Base-by-base conservation (phyloP, 306 rosid species). In the Sesbania bispinosa region DNA sequence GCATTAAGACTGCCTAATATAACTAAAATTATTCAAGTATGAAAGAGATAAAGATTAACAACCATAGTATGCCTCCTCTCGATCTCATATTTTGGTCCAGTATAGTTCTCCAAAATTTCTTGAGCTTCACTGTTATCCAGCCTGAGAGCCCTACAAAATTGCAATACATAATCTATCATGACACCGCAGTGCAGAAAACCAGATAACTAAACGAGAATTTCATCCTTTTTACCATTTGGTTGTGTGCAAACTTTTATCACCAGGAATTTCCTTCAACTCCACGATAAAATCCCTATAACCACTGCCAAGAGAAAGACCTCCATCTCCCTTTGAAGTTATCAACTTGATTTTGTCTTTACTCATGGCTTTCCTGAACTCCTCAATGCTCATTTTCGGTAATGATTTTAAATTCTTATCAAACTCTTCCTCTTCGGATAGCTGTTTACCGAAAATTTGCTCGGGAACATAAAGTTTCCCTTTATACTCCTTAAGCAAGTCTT, bases 401-500 rank as follows among this genome's bases (percentile, higher is more conserved):
- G 78, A 81, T 51, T 80, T 76, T 39, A 83, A 47, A 39, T 76
- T 77, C 69, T 73, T 78, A 62, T 87, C 62, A 19, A 94, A 90
- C 36, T 81, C 88, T 42, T 91, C 96, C 78, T 89, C 97, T 76
- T 94, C 98, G 0, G 97, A 84, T 39, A 91, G 70, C 33, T 73
- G 63, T 0, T 74, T 7, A 32, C 89, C 85, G 18, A 94, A 94
- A 75, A 89, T 54, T 70, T 91, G 99, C 83, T 94, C 99, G 0
- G 99, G 99, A 74, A 94, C 99, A 48, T 91, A 91, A 2, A 91
- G 93, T 77, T 94, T 91, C 77, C 99, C 99, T 79, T 73, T 91
- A 57, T 94, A 85, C 88, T 87, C 88, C 75, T 94, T 90, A 81
- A 94, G 70, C 74, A 93, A 81, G 51, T 93, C 94, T 14, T 83